Base-by-base conservation (phyloP, 2,329 filamentous ascomycete genomes). In the Dactylellina sp. region DNA sequence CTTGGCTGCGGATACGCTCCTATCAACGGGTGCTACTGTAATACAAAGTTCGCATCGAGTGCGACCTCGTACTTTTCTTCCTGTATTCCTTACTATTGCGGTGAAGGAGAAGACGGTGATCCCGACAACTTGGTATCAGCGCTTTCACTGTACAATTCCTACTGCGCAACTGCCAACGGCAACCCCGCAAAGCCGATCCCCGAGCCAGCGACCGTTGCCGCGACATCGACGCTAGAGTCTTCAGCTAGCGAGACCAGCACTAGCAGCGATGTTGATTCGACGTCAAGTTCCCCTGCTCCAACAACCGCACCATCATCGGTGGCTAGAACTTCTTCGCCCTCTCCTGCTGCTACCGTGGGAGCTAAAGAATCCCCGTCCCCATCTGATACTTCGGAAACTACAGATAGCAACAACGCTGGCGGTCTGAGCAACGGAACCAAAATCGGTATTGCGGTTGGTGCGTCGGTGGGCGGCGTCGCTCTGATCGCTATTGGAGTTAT, bases 1-100 rank as follows among this genome's bases (percentile, higher is more conserved):
- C 70, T 79, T 2, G 75, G 76, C 25, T 79, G 78, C 63, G 77
- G 76, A 20, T 78, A 76, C 70, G 59, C 56, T 9, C 76, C 77
- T 3, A 75, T 76, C 61, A 79, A 79, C 61, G 77, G 63, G 32
- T 79, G 79, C 65, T 76, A 76, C 64, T 79, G 78, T 64, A 76
- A 75, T 57, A 70, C 76, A 7, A 71, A 59, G 32, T 75, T 76
- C 39, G 76, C 62, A 2, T 68, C 62, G 53, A 79, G 76, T 44
- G 79, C 78, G 2, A 77, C 78, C 1, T 62, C 75, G 7, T 78
- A 79, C 56, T 66, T 79, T 40, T 76, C 64, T 2, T 59, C 53
- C 6, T 79, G 78, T 65, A 75, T 79, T 44, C 76, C 77, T 53
- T 61, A 52, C 7, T 64, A 76, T 42, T 79, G 79, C 71, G 74